Evolutionary conservation across 2,329 filamentous ascomycete genomes (phyloP).

Genomic region (Fusarium phyllophilum): DNA sequence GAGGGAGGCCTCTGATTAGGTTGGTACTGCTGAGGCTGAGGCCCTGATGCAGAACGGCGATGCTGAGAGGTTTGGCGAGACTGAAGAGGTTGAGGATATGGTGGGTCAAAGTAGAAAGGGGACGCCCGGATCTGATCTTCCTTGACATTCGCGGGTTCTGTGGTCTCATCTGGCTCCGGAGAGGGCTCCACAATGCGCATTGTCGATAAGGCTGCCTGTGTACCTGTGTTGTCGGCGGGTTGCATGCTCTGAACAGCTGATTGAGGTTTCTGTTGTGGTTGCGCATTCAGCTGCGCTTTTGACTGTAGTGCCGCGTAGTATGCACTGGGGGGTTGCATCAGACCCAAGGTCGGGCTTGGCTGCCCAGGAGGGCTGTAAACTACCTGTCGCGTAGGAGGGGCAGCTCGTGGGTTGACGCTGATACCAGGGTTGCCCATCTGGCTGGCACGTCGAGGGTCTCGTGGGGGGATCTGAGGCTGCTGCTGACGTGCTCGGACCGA

Average conservation of each 20-base stretch:
- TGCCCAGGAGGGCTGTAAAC: constrained; percentile 52
- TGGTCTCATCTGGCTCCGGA: constrained; percentile 44
- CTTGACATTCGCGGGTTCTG: constrained; percentile 6
- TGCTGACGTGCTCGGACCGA: constrained; percentile 46
- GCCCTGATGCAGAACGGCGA: constrained; percentile 22
- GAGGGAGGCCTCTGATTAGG: constrained; percentile 32
- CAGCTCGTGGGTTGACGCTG: constrained; percentile 32
- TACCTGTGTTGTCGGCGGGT: constrained; percentile 33
- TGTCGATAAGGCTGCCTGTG: constrained; percentile 47
- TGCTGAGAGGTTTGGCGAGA: constrained; percentile 25
- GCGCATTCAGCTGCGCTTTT: background rate
- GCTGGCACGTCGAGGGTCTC: constrained; percentile 38
- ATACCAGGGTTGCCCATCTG: constrained; percentile 6
- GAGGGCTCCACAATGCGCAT: constrained; percentile 53
- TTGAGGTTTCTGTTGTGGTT: constrained; percentile 4
- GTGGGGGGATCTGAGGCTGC: constrained; percentile 45
- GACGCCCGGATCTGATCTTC: constrained; percentile 23
- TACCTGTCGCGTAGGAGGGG: constrained; percentile 48
- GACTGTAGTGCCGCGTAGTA: background rate
- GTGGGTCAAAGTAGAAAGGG: constrained; percentile 39
- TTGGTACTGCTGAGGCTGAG: constrained; percentile 21
- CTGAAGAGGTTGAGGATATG: constrained; percentile 40
- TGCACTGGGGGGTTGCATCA: constrained; percentile 37
- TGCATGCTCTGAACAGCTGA: constrained; percentile 10
- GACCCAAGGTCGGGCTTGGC: constrained; percentile 56